Evolutionary conservation across 257 asterid species (phyloP), one percentile per base, ranked within the genome.

Genomic region (Craterostigma plantagineum): DNA sequence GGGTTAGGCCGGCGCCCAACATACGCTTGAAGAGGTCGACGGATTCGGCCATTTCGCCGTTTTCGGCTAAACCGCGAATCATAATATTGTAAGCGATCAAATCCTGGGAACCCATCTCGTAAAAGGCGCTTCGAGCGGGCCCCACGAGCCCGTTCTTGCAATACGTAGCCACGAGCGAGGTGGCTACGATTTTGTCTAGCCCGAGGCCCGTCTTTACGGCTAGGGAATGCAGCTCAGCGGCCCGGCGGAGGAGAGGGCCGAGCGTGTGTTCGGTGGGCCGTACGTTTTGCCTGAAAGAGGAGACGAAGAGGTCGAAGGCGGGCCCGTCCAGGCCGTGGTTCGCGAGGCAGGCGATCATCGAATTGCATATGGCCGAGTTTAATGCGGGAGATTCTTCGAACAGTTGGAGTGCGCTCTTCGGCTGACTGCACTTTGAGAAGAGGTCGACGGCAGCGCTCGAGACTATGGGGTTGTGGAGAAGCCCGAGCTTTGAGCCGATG

Each of bases 371-470:
- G 53, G 73, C 67, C 48, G 70, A 65, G 49, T 80, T 77, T 43
- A 68, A 53, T 35, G 18, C 45, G 45, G 12, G 33, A 3, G 73
- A 65, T 34, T 62, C 72, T 30, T 68, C 46, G 46, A 76, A 73
- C 38, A 76, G 56, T 13, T 35, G 46, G 46, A 49, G 13, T 18
- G 91, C 73, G 42, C 62, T 58, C 48, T 59, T 73, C 39, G 72
- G 23, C 64, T 74, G 76, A 61, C 70, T 73, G 79, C 91, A 80
- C 59, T 73, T 68, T 46, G 93, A 67, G 53, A 76, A 73, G 39
- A 70, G 53, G 55, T 68, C 90, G 51, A 76, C 68, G 41, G 74
- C 84, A 37, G 93, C 74, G 68, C 91, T 76, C 16, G 73, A 67
- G 54, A 76, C 73, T 51, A 73, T 56, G 1, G 79, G 40, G 54